A percentile compares a stretch with the other conserved stretches of the same genome.
Evolutionary conservation across 139 green algal species (phyloP).

Genomic region (Auxenochlorella protothecoides): DNA sequence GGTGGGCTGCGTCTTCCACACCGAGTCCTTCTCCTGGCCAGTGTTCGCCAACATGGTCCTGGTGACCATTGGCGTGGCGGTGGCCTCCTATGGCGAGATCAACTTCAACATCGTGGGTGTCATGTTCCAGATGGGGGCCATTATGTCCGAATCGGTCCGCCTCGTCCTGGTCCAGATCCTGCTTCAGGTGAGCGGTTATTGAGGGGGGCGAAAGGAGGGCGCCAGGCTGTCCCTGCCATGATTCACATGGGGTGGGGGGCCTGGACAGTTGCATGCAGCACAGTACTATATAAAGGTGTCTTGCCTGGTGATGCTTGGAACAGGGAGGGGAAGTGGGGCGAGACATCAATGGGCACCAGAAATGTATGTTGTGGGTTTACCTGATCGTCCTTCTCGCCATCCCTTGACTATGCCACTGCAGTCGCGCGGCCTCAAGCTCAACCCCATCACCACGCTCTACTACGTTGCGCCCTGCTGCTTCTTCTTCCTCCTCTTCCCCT

Average conservation of each 20-base stretch:
- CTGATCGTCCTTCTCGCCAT: neutral
- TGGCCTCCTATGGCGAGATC: slow-evolving; percentile 56
- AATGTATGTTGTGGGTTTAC: neutral
- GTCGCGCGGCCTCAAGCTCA: slow-evolving; percentile 42
- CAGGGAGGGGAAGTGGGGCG: no score
- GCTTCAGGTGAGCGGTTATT: slow-evolving; percentile 28
- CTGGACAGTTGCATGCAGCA: no score
- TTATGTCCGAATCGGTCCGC: slow-evolving; percentile 60
- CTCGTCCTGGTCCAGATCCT: slow-evolving; percentile 83
- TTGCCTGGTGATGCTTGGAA: no score
- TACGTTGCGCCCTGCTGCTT: slow-evolving; percentile 41
- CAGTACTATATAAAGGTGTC: no score
- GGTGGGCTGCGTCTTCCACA: slow-evolving; percentile 31
- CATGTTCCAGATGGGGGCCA: slow-evolving; percentile 72
- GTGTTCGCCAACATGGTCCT: slow-evolving; percentile 42
- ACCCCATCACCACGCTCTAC: slow-evolving; percentile 51
- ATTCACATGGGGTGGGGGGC: no score
- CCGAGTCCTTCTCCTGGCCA: slow-evolving; percentile 31
- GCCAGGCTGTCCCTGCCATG: no score
- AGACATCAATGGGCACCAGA: no score
- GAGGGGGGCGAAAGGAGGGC: no score
- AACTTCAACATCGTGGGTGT: slow-evolving; percentile 80
- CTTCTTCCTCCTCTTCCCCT: slow-evolving; percentile 34
- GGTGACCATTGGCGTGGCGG: slow-evolving; percentile 34
- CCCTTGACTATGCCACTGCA: slow-evolving; percentile 17